phyloP scores from a whole-genome alignment of 345 rosid genomes.

The Eucalyptus camaldulensis region DNA sequence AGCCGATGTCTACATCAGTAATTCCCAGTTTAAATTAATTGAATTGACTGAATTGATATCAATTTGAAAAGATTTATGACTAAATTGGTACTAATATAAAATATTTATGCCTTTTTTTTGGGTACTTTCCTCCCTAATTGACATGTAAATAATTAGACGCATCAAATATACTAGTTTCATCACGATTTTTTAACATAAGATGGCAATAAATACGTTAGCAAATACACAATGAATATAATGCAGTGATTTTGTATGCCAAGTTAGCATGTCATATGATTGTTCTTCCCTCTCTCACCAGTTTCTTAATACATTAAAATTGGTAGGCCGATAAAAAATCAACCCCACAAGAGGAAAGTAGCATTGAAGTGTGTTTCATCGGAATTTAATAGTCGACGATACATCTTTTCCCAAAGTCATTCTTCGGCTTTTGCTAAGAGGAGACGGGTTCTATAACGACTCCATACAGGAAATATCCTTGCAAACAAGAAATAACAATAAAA shows the following conservation, averaged over 20 bases:
- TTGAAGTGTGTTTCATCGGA: background rate
- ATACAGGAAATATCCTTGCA: accelerated
- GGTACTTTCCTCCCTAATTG: background rate
- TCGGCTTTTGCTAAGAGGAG: accelerated
- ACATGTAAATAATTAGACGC: background rate
- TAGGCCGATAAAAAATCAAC: background rate
- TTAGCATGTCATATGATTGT: background rate
- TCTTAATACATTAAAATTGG: background rate
- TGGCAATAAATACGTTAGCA: background rate
- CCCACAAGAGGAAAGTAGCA: background rate
- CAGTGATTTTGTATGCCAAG: background rate
- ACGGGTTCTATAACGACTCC: accelerated
- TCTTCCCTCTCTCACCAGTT: background rate
- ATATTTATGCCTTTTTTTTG: too few species aligned
- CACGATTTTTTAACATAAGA: background rate
- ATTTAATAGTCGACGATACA: too few species aligned
- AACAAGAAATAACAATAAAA: too few species aligned
- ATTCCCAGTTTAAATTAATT: too few species aligned
- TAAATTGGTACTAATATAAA: too few species aligned
- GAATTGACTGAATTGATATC: accelerated
- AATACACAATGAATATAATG: background rate
- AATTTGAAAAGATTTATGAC: accelerated
- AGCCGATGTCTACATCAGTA: too few species aligned
- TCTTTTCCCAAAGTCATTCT: too few species aligned
- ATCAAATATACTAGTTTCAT: background rate